Conservation (phyloP, 2,329 filamentous ascomycete genomes). For the Pleochaeta shiraiana region DNA sequence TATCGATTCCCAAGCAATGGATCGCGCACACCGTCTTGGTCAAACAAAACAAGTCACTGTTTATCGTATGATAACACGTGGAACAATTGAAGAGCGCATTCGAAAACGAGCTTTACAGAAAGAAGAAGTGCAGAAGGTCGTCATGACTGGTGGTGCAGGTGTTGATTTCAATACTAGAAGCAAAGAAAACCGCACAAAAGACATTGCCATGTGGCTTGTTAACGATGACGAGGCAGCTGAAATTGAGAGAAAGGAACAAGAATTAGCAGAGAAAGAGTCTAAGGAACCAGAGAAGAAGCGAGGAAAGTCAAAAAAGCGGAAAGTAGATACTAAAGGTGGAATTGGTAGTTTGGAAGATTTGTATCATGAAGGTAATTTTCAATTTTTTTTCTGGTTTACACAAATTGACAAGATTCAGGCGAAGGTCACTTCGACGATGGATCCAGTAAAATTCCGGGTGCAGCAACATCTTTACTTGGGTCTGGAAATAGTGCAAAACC, state of each 20-base stretch:
- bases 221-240: conserved; percentile 92
- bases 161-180: conserved; percentile 93
- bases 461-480: conserved; percentile 47
- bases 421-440: conserved; percentile 91
- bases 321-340: conserved; percentile 32
- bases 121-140: conserved; percentile 94
- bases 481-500: conserved; percentile 31
- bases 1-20: conserved; percentile 97
- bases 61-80: conserved; percentile 89
- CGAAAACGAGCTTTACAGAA: conserved; percentile 93
- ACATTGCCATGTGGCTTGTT: conserved; percentile 97
- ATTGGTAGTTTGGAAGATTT: conserved; percentile 70
- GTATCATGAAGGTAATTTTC: conserved; percentile 74
- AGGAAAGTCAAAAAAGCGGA: conserved; percentile 34
- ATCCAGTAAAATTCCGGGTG: conserved; percentile 60
- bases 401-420: conserved; percentile 28
- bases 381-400: conserved; percentile 4
- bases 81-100: conserved; percentile 95
- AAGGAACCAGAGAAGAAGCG: conserved; percentile 44
- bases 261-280: conserved; percentile 35
- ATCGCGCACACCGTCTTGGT: conserved; percentile 90
- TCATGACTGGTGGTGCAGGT: conserved; percentile 73
- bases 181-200: conserved; percentile 83
- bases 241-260: conserved; percentile 81
- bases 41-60: conserved; percentile 94